phyloP scores from a whole-genome alignment of 345 rosid genomes.

The Citrus trifoliata region DNA sequence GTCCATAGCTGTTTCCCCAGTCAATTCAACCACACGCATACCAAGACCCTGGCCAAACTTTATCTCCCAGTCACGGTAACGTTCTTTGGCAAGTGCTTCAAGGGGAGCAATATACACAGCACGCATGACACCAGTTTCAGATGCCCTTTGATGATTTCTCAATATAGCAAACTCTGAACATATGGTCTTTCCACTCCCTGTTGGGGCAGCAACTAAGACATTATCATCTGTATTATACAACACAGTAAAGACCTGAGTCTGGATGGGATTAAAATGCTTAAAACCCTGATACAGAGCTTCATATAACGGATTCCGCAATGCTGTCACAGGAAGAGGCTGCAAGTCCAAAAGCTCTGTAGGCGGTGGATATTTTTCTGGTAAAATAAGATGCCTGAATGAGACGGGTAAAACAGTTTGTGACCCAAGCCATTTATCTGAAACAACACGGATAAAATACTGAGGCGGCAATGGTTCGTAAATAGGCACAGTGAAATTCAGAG shows the following conservation, averaged over 20 bases:
- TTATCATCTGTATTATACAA: constrained; percentile 87
- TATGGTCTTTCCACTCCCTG: constrained; percentile 95
- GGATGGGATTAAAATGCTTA: constrained; percentile 95
- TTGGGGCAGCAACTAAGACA: constrained; percentile 94
- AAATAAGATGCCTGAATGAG: constrained; percentile 91
- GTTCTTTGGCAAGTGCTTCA: constrained; percentile 86
- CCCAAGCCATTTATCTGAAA: constrained; percentile 93
- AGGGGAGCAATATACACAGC: constrained; percentile 92
- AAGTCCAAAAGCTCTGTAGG: constrained; percentile 93
- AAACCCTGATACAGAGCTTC: constrained; percentile 86
- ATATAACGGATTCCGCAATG: constrained; percentile 83
- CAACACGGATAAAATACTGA: constrained; percentile 86
- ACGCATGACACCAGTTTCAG: constrained; percentile 54
- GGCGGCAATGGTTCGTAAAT: constrained; percentile 94
- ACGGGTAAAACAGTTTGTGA: constrained; percentile 89
- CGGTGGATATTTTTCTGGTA: constrained; percentile 99
- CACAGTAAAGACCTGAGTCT: constrained; percentile 94
- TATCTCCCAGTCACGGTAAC: constrained; percentile 74
- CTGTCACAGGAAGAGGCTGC: constrained; percentile 94
- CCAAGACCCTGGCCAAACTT: constrained; percentile 89
- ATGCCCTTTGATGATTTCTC: constrained; percentile 85
- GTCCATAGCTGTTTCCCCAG: constrained; percentile 84
- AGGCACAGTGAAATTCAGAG: constrained; percentile 85
- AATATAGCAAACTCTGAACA: constrained; percentile 93
- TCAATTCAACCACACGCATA: constrained; percentile 76